Evolutionary conservation across 106 monocot genomes (phyloP).

Genomic region (Apostasia shenzhenica): DNA sequence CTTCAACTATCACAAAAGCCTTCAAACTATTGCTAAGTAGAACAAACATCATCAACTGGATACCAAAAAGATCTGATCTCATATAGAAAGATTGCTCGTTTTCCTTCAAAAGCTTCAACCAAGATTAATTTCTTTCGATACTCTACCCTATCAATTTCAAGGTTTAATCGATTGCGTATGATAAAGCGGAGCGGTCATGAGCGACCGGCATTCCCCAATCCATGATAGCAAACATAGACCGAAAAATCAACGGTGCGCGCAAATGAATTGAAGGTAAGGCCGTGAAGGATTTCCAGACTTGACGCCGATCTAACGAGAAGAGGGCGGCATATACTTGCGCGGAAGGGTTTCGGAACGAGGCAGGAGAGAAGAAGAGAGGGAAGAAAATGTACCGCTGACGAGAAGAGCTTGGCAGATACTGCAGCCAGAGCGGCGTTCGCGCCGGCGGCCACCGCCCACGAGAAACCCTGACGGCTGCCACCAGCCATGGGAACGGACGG

Average conservation of each 20-base stretch:
- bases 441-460: slow-evolving; percentile 68
- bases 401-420: slow-evolving; percentile 58
- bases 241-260: too few species aligned
- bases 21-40: too few species aligned
- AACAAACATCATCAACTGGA: too few species aligned
- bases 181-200: not conserved
- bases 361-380: not conserved
- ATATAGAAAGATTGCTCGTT: too few species aligned
- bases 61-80: too few species aligned
- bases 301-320: not conserved
- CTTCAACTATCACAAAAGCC: too few species aligned
- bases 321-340: not conserved
- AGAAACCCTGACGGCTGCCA: slow-evolving; percentile 30
- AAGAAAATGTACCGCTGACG: slow-evolving; percentile 26
- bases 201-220: not conserved
- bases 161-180: too few species aligned
- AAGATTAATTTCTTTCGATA: too few species aligned
- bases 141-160: too few species aligned
- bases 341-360: not conserved
- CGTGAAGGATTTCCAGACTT: not conserved
- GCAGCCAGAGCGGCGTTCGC: slow-evolving; percentile 67
- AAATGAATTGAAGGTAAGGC: not conserved
- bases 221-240: not conserved
- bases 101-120: too few species aligned
- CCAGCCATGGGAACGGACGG: slow-evolving; percentile 9